A percentile compares a stretch with the other conserved stretches of the same genome.
These are phyloP conservation scores for Guadua angustifolia DNA, from an alignment of 176 grass and related monocot species.

Conservation along the genomic window DNA sequence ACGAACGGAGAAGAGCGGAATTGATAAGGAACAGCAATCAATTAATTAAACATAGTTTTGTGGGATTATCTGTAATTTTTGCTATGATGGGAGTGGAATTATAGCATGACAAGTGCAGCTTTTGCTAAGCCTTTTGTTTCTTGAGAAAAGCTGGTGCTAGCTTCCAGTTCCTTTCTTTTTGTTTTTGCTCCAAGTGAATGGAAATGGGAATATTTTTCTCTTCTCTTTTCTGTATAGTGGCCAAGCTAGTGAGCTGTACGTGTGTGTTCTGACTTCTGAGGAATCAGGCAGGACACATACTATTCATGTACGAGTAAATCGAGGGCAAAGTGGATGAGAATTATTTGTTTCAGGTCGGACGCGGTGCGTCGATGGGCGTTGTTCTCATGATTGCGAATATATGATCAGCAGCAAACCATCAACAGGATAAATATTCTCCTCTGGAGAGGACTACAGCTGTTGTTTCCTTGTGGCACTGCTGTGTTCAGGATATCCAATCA, in stretches of 20 bases:
- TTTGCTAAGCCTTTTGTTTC: conserved; percentile 41
- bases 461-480: conserved; percentile 45
- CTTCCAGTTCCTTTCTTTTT: conserved; percentile 15
- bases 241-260: conserved; percentile 18
- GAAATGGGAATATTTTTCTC: conserved; percentile 59
- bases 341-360: conserved; percentile 52
- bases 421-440: conserved; percentile 48
- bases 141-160: conserved; percentile 47
- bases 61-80: conserved; percentile 27
- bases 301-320: conserved; percentile 30
- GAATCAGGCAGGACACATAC: conserved; percentile 54
- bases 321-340: conserved; percentile 45
- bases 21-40: conserved; percentile 4
- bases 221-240: conserved; percentile 4
- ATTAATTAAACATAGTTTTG: conserved; percentile 16
- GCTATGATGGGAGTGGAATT: not conserved
- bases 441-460: conserved; percentile 15
- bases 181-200: conserved; percentile 42
- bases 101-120: conserved; percentile 32
- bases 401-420: conserved; percentile 38
- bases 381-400: conserved; percentile 58
- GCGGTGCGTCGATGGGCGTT: conserved; percentile 57
- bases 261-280: not conserved
- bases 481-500: conserved; percentile 52
- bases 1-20: not conserved